Base-by-base conservation (phyloP, 2,329 filamentous ascomycete species). In the Nemania bipapillata region DNA sequence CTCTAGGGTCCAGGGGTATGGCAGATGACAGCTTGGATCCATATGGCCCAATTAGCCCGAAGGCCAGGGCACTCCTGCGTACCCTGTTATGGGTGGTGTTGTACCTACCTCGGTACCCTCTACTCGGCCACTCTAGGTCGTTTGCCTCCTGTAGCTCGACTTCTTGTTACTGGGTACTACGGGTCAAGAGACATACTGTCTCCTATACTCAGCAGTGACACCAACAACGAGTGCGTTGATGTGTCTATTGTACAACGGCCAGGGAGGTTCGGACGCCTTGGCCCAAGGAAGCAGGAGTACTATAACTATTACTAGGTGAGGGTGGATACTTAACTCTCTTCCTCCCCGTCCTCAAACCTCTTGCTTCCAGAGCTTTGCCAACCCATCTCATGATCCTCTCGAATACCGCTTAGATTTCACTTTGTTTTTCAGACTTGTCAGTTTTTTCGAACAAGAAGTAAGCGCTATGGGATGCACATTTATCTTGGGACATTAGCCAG, bases 271-370 rank as follows among this genome's bases (percentile, higher is more conserved):
- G 37, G 20, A 40, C 4, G 50, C 55, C 56, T 54, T 53, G 20
- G 15, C 53, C 28, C 37, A 30, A 30, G n/a, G n/a, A 40, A 26
- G 3, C 3, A 24, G 52, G 24, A 47, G 32, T 57, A 4, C 45
- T 11, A 58, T 42, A 40, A 37, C 55, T 42, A 35, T 45, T 32
- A 40, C 24, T 22, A 32, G 30, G 30, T 32, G 30, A 9, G 4
- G 5, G 20, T 49, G 35, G 42, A 24, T 58, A 61, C 40, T 58
- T 65, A 65, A 65, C 50, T 17, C 4, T 24, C 26, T 58, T 49
- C 17, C 3, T 60, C 20, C 52, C 53, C 62, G 12, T 62, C 17
- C n/a, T 53, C 56, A 12, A 30, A 32, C 12, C 15, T 40, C 9
- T 11, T 9, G 11, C 20, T 56, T 42, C 42, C 42, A 42, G 22